Evolutionary conservation across 768 basidiomycete genomes (phyloP).

Genomic region (Phlebiopsis flavidoalba): DNA sequence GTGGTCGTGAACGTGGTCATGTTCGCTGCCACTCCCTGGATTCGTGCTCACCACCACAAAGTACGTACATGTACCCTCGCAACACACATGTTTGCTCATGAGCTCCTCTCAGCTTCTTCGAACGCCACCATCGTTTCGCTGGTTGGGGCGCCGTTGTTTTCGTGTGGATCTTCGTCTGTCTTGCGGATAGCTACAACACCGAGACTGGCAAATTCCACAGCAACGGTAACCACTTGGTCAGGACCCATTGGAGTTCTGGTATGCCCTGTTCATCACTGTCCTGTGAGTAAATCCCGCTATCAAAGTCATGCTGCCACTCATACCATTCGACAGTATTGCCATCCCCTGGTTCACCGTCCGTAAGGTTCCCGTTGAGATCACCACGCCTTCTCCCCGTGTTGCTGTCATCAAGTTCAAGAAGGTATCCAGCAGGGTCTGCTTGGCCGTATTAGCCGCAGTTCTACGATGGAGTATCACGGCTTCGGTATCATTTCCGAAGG

Average conservation of each 20-base stretch:
- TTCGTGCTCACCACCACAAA: slow-evolving; percentile 79
- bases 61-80: slow-evolving; percentile 32
- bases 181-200: slow-evolving; percentile 50
- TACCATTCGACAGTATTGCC: slow-evolving; percentile 41
- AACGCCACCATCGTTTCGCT: slow-evolving; percentile 74
- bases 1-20: slow-evolving; percentile 52
- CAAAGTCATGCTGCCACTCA: background rate
- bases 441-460: slow-evolving; percentile 64
- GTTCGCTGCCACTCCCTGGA: slow-evolving; percentile 70
- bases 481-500: slow-evolving; percentile 79
- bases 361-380: slow-evolving; percentile 68
- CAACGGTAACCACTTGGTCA: slow-evolving; percentile 43
- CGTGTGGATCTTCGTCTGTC: slow-evolving; percentile 56
- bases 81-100: background rate
- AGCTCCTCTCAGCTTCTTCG: slow-evolving; percentile 52
- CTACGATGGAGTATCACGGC: slow-evolving; percentile 77
- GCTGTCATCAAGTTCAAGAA: slow-evolving; percentile 74
- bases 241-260: slow-evolving; percentile 79
- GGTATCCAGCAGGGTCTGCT: slow-evolving; percentile 80
- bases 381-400: slow-evolving; percentile 74
- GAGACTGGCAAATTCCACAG: slow-evolving; percentile 1
- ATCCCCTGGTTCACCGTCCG: slow-evolving; percentile 74
- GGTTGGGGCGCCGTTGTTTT: slow-evolving; percentile 62
- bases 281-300: slow-evolving; percentile 41
- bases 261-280: slow-evolving; percentile 62